Percentiles rank a stretch among this genome's conserved stretches.
Evolutionary conservation across 2,329 filamentous ascomycete species (phyloP).

Genomic region (Botrytis cinerea): DNA sequence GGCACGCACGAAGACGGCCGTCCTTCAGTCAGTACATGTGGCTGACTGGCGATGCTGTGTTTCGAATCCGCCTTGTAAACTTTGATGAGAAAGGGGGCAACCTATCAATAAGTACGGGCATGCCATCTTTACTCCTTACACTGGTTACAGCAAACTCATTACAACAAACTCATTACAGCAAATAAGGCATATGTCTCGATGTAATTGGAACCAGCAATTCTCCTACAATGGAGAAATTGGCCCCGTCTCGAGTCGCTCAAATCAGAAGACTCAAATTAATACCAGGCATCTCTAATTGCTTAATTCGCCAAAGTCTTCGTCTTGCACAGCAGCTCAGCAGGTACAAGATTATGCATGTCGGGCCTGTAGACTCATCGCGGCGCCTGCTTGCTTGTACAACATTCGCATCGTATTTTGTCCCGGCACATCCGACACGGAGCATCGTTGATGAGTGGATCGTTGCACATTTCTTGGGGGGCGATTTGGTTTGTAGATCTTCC

Average conservation of each 20-base stretch:
- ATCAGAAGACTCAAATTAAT: not conserved
- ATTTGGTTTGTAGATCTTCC: conserved; percentile 16
- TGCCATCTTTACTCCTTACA: not conserved
- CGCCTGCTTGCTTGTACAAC: not conserved
- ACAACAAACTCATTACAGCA: not conserved
- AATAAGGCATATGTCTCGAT: not conserved
- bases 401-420: not conserved
- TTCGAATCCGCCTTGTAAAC: not conserved
- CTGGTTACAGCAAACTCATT: not conserved
- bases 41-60: not conserved
- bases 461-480: not conserved
- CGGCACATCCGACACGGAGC: not conserved
- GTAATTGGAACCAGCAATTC: conserved; percentile 4
- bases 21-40: not conserved
- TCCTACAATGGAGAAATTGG: not conserved
- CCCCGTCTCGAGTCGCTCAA: not conserved
- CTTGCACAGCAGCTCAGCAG: conserved; percentile 20
- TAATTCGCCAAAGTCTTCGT: not conserved
- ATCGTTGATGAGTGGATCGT: conserved; percentile 6
- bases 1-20: not conserved
- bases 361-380: not conserved
- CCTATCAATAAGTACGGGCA: not conserved
- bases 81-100: not conserved
- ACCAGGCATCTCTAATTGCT: not conserved
- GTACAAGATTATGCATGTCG: conserved; percentile 12